Evolutionary conservation across 805 yeast species (phyloP).

Genomic region (Cyberlindnera saturnus): DNA sequence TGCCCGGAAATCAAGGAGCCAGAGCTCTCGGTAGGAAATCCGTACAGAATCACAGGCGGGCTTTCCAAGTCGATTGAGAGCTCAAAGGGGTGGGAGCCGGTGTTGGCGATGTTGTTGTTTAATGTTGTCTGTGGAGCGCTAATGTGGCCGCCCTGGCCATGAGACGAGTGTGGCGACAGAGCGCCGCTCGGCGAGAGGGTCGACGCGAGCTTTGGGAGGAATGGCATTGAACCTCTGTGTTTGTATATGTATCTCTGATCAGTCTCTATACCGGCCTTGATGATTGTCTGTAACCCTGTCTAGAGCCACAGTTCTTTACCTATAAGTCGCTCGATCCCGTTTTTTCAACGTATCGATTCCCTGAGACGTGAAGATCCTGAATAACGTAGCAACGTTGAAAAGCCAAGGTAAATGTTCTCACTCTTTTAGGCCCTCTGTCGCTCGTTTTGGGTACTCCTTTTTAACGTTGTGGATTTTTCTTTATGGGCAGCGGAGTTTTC

Average conservation of each 20-base stretch:
- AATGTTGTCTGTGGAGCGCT: background rate
- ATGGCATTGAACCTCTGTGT: background rate
- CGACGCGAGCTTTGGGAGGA: constrained; percentile 16
- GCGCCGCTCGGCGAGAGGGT: constrained; percentile 13
- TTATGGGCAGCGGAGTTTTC: too few relatives aligned
- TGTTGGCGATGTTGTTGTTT: constrained; percentile 17
- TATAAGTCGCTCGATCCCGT: too few relatives aligned
- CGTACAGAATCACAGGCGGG: constrained; percentile 87
- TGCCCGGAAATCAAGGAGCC: constrained; percentile 87
- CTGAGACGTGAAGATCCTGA: too few relatives aligned
- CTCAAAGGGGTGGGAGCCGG: constrained; percentile 33
- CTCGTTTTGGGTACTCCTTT: too few relatives aligned
- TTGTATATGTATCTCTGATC: background rate
- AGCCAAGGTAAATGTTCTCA: too few relatives aligned
- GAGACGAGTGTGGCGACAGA: constrained; percentile 4
- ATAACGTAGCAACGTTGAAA: too few relatives aligned
- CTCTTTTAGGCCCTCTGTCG: too few relatives aligned
- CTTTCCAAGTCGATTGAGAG: constrained; percentile 69
- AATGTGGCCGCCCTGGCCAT: constrained; percentile 1
- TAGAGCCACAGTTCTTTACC: too few relatives aligned
- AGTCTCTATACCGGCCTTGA: too few relatives aligned
- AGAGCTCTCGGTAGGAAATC: constrained; percentile 67
- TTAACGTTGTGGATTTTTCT: too few relatives aligned
- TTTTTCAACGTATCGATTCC: too few relatives aligned
- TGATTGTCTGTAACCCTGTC: too few relatives aligned